Percentiles rank a stretch among this genome's conserved stretches.
Evolutionary conservation across 495 filamentous ascomycete species (phyloP).

Genomic region (Aspergillus wentii): DNA sequence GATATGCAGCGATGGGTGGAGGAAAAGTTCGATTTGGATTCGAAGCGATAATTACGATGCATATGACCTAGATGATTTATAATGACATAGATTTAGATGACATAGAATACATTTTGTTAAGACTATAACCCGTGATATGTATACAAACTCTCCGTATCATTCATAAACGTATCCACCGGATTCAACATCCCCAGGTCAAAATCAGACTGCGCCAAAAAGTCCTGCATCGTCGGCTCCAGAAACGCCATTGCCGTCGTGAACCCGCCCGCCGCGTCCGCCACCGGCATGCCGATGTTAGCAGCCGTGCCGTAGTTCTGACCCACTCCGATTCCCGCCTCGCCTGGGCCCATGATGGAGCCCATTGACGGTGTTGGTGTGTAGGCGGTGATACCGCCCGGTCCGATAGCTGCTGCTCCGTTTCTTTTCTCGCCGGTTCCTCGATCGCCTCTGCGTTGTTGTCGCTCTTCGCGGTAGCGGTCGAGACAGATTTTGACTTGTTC

Average conservation of each 20-base stretch:
- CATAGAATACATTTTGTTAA: too few species aligned
- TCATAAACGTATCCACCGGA: conserved; percentile 38
- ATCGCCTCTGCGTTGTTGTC: conserved; percentile 7
- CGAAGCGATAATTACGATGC: conserved; percentile 1
- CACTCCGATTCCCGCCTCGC: neutral
- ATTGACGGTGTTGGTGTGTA: conserved; percentile 1
- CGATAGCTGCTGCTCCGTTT: conserved; percentile 1
- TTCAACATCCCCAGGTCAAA: conserved; percentile 35
- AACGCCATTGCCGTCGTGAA: conserved; percentile 43
- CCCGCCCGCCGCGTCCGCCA: conserved; percentile 15
- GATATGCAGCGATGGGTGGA: conserved; percentile 42
- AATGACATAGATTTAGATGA: too few species aligned
- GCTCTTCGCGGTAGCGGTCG: conserved; percentile 16
- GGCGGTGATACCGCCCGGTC: neutral
- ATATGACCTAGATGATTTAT: neutral
- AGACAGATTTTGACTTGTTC: conserved; percentile 32
- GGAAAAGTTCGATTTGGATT: conserved; percentile 19
- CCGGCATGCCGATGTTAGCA: conserved; percentile 6
- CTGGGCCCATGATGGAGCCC: neutral
- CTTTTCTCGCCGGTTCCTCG: conserved; percentile 8
- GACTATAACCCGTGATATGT: conserved; percentile 24
- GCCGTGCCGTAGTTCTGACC: conserved; percentile 1
- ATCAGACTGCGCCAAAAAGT: conserved; percentile 41
- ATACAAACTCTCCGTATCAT: conserved; percentile 34
- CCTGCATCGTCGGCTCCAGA: conserved; percentile 42